Conservation (phyloP, 1,139 yeast species). For the Neolecta irregularis region DNA sequence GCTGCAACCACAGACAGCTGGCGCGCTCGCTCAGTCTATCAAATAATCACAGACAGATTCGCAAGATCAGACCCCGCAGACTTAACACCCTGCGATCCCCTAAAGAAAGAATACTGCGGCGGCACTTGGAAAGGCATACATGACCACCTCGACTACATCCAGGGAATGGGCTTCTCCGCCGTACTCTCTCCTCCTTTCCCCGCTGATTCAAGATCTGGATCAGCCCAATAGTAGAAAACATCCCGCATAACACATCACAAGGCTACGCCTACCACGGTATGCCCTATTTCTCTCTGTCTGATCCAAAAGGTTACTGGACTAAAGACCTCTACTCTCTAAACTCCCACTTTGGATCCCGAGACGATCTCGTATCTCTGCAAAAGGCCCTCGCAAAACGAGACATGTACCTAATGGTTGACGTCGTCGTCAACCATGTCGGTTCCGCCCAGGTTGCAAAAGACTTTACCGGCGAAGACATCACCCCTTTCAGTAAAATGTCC, state of each 20-base stretch:
- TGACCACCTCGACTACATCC: slow-evolving; percentile 11
- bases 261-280: slow-evolving; percentile 15
- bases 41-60: slow-evolving; percentile 13
- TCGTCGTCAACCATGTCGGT: slow-evolving; percentile 12
- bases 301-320: slow-evolving; percentile 15
- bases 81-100: slow-evolving; percentile 8
- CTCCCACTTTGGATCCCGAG: slow-evolving; percentile 11
- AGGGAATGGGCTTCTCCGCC: slow-evolving; percentile 14
- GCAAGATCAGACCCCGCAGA: slow-evolving; percentile 11
- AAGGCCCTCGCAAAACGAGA: slow-evolving; percentile 11
- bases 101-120: slow-evolving; percentile 13
- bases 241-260: slow-evolving; percentile 7
- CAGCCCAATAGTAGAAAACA: slow-evolving; percentile 13
- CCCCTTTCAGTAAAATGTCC: slow-evolving; percentile 9
- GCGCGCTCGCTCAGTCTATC: slow-evolving; percentile 13
- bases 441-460: no score
- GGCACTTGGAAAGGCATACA: slow-evolving; percentile 15
- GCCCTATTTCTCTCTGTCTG: no score
- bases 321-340: slow-evolving; percentile 11
- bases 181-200: no score
- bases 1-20: slow-evolving; percentile 10
- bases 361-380: slow-evolving; percentile 10
- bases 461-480: no score
- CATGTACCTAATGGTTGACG: slow-evolving; percentile 14
- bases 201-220: no score